A percentile compares a stretch with the other conserved stretches of the same genome.
These are phyloP conservation scores for Penicillium turbatum DNA, from an alignment of 495 filamentous ascomycete genomes.

Conservation along the genomic window DNA sequence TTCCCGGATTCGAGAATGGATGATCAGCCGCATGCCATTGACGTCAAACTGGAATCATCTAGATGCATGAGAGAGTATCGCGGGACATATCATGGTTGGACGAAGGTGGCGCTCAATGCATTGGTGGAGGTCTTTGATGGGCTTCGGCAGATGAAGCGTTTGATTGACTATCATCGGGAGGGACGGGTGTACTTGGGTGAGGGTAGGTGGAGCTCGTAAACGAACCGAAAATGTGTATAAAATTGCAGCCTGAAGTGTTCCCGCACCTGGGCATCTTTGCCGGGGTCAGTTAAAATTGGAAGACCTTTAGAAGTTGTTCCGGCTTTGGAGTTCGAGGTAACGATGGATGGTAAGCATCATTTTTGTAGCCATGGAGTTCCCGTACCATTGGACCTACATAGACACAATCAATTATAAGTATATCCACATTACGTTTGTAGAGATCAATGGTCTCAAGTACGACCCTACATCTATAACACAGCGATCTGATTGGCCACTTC, in stretches of 20 bases:
- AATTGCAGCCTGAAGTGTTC: not conserved
- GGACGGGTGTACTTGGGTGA: slow-evolving; percentile 26
- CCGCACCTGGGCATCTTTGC: no score
- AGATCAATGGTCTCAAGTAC: no score
- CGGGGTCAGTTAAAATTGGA: no score
- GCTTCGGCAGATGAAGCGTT: slow-evolving; percentile 20
- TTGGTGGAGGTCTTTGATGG: slow-evolving; percentile 32
- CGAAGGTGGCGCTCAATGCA: slow-evolving; percentile 25
- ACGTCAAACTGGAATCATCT: not conserved
- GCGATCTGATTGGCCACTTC: slow-evolving; percentile 32
- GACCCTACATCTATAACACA: not conserved
- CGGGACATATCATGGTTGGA: slow-evolving; percentile 26
- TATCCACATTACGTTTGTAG: no score
- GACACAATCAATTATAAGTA: no score
- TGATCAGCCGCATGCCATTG: slow-evolving; percentile 9
- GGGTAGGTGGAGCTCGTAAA: slow-evolving; percentile 19
- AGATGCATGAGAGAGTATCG: slow-evolving; percentile 1
- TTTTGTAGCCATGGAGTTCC: not conserved
- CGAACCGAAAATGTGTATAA: not conserved
- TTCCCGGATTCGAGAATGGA: slow-evolving; percentile 24
- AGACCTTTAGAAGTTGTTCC: no score
- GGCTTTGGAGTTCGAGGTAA: no score
- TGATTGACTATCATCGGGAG: slow-evolving; percentile 25
- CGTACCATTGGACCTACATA: no score
- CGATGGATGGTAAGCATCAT: not conserved